These are phyloP conservation scores for Scedosporium aurantiacum DNA, from an alignment of 2,329 filamentous ascomycete species.

Conservation along the genomic window DNA sequence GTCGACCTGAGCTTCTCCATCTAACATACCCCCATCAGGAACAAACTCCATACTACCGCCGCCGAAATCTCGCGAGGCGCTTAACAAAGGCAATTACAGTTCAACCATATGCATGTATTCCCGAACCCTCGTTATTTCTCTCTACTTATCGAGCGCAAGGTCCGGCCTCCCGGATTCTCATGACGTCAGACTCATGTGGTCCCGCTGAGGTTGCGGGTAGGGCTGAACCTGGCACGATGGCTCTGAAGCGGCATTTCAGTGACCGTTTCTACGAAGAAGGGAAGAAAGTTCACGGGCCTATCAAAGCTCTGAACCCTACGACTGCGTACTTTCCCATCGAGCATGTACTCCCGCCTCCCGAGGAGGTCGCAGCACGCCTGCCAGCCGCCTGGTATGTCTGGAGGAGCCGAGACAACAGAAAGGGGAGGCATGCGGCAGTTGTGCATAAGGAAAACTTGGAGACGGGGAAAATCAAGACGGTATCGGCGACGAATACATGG, in stretches of 20 bases:
- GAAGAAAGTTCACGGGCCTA: slow-evolving; percentile 12
- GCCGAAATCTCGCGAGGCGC: too few species aligned
- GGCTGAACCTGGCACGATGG: neutral
- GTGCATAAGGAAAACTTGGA: slow-evolving; percentile 16
- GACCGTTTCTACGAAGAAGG: slow-evolving; percentile 1
- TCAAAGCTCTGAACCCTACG: slow-evolving; percentile 16
- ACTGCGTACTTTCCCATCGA: slow-evolving; percentile 11
- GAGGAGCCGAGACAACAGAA: slow-evolving; percentile 31
- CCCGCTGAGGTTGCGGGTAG: neutral
- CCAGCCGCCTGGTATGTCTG: slow-evolving; percentile 23
- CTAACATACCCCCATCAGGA: too few species aligned
- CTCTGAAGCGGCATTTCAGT: neutral
- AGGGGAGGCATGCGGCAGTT: slow-evolving; percentile 25
- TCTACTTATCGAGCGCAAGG: too few species aligned
- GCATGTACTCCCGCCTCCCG: neutral
- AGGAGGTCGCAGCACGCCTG: neutral
- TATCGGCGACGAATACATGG: slow-evolving; percentile 15
- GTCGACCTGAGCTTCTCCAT: too few species aligned
- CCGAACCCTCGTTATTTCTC: too few species aligned
- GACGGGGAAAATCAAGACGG: slow-evolving; percentile 6
- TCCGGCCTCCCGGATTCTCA: too few species aligned
- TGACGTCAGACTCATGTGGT: too few species aligned
- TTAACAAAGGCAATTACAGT: too few species aligned
- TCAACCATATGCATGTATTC: too few species aligned
- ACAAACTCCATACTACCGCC: too few species aligned